A percentile compares a stretch with the other conserved stretches of the same genome.
Conservation (phyloP, 208 protist species). For the Trypanosoma platydactyli region DNA sequence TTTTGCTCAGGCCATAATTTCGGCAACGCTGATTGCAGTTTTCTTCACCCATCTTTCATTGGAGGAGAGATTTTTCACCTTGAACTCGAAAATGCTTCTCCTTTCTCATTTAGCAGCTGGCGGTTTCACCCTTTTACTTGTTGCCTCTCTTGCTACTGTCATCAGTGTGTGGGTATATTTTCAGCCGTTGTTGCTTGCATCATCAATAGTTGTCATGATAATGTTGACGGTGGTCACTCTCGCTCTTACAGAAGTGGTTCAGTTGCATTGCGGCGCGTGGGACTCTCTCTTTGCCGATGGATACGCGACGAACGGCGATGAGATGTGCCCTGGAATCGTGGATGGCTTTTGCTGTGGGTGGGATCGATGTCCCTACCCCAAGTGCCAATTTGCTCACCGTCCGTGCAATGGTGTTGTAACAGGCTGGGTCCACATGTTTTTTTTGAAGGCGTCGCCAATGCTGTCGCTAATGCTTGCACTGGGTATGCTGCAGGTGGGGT, state of each 20-base stretch:
- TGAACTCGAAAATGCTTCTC: neutral
- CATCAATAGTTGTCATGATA: neutral
- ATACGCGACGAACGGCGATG: constrained; percentile 2
- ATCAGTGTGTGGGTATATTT: constrained; percentile 12
- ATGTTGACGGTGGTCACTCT: constrained; percentile 3
- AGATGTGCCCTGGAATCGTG: constrained; percentile 6
- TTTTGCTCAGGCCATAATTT: constrained; percentile 2
- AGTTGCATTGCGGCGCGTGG: constrained; percentile 6
- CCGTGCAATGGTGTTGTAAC: neutral
- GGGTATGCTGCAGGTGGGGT: neutral
- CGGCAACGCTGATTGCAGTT: neutral
- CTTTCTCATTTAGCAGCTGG: neutral
- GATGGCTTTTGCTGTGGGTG: constrained; percentile 16
- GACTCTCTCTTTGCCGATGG: neutral
- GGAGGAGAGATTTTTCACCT: neutral
- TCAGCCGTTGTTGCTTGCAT: neutral
- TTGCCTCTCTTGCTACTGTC: neutral
- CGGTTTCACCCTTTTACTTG: neutral
- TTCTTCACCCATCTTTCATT: neutral
- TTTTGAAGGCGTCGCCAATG: constrained; percentile 3
- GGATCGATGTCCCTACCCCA: constrained; percentile 8
- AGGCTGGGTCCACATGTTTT: neutral
- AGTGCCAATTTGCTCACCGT: constrained; percentile 4
- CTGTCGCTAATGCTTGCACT: constrained; percentile 9
- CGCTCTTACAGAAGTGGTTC: neutral